A percentile compares a stretch with the other conserved stretches of the same genome.
These are phyloP conservation scores for Dillenia suffruticosa DNA, from an alignment of 164 flowering plant genomes.

Conservation along the genomic window DNA sequence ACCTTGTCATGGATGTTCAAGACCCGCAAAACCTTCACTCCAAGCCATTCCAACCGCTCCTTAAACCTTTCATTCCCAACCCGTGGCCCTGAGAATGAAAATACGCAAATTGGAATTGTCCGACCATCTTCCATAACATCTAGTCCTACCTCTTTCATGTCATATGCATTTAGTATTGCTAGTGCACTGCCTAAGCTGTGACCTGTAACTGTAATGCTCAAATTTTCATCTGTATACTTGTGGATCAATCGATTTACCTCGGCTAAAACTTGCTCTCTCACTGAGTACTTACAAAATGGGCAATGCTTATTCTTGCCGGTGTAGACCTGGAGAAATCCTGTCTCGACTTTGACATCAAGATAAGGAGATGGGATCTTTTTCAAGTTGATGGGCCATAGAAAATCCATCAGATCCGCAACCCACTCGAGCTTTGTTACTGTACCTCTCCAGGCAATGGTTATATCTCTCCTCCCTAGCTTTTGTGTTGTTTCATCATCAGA, in stretches of 20 bases:
- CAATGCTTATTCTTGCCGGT: constrained; percentile 54
- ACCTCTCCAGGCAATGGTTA: constrained; percentile 77
- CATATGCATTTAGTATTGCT: constrained; percentile 70
- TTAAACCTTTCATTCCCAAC: constrained; percentile 75
- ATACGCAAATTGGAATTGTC: constrained; percentile 40
- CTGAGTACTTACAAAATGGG: constrained; percentile 52
- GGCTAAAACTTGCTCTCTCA: constrained; percentile 58
- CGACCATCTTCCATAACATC: constrained; percentile 25
- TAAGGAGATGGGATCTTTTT: constrained; percentile 53
- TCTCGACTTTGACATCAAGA: constrained; percentile 53
- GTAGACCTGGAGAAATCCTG: constrained; percentile 74
- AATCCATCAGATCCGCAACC: constrained; percentile 66
- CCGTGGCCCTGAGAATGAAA: constrained; percentile 70
- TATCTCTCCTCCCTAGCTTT: constrained; percentile 72
- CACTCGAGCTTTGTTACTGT: constrained; percentile 77
- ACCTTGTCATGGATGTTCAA: constrained; percentile 66
- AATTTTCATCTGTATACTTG: constrained; percentile 43
- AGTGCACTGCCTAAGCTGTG: constrained; percentile 76
- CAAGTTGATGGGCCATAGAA: constrained; percentile 30
- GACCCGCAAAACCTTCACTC: constrained; percentile 72
- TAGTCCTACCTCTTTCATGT: constrained; percentile 60
- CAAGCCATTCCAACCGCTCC: constrained; percentile 47
- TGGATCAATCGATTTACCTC: constrained; percentile 45
- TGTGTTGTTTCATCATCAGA: constrained; percentile 56
- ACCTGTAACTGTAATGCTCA: constrained; percentile 76